Base-by-base conservation (phyloP, 192 early-diverging fungal genomes). In the Podila minutissima region DNA sequence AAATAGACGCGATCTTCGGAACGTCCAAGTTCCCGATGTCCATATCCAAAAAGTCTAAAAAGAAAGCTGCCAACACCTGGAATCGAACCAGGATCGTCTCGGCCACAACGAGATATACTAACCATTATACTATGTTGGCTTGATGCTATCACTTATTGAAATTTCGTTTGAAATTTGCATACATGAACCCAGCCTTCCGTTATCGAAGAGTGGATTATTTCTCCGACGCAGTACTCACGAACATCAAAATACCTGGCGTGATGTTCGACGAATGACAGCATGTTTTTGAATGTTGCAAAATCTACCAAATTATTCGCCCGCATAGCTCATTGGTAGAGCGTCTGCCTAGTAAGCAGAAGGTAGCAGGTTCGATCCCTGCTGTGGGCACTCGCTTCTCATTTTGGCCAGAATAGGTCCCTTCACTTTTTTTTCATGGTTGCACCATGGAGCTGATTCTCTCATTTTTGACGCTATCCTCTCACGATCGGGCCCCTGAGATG, bases 311-410 rank as follows among this genome's bases (percentile, higher is more conserved):
- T 17, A 2, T 46, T 46, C 41, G 64, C 64, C 64, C 64, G 64
- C 64, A 48, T 66, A 66, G 64, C 64, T 66, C 64, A 66, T 66
- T 66, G 64, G 64, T 67, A 67, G 69, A 71, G 69, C 69, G 69
- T 71, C 69, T 71, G 69, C 69, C 69, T 71, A 71, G 69, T 71
- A 71, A 71, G 69, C 69, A 71, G 69, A 71, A 71, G 69, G 69
- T 71, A 71, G 69, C 69, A 71, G 69, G 69, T 71, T 71, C 69
- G 69, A 71, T 71, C 69, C 69, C 69, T 71, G 69, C 69, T 59
- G 69, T 71, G 69, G 69, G 69, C 69, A 71, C 15, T 17, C 15
- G 1, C 9, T 46, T 17, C 0, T 46, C 41, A 41, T 46, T 46
- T 46, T 46, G 41, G 1, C 12, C 41, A 0, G 15, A 41, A 15